Evolutionary conservation across 768 basidiomycete species (phyloP).

Genomic region (Neoboletus brunneissimus): DNA sequence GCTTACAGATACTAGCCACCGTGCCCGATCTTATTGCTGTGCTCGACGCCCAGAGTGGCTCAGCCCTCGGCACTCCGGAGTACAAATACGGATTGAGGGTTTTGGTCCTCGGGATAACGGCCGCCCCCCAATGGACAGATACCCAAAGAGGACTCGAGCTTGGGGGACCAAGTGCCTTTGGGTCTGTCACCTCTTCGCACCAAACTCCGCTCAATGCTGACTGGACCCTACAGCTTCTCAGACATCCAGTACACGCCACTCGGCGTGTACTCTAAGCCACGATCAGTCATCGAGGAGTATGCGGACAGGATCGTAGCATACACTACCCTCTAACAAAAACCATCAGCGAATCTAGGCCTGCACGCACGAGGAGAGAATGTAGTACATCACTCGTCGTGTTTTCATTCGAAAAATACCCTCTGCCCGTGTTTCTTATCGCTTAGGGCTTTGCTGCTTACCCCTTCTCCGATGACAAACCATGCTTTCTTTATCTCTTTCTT

Average conservation of each 20-base stretch:
- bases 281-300: slow-evolving; percentile 48
- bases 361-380: not conserved
- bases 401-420: slow-evolving; percentile 3
- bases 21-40: slow-evolving; percentile 68
- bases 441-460: not conserved
- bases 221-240: slow-evolving; percentile 20
- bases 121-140: slow-evolving; percentile 54
- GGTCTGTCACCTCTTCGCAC: slow-evolving; percentile 31
- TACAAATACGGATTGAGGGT: slow-evolving; percentile 62
- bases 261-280: slow-evolving; percentile 41
- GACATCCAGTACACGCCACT: slow-evolving; percentile 38
- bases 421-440: not conserved
- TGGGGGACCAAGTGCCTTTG: slow-evolving; percentile 55
- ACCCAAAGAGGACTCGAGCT: slow-evolving; percentile 47
- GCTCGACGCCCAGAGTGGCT: slow-evolving; percentile 59
- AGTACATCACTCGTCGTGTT: not conserved
- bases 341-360: slow-evolving; percentile 7
- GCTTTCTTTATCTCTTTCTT: not conserved
- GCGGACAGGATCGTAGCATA: slow-evolving; percentile 4
- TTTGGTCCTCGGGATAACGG: slow-evolving; percentile 46
- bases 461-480: not conserved
- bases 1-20: slow-evolving; percentile 43
- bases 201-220: slow-evolving; percentile 5
- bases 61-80: slow-evolving; percentile 60
- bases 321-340: not conserved